Conservation (phyloP, 495 filamentous ascomycete genomes). For the Penicillium riverlandense region DNA sequence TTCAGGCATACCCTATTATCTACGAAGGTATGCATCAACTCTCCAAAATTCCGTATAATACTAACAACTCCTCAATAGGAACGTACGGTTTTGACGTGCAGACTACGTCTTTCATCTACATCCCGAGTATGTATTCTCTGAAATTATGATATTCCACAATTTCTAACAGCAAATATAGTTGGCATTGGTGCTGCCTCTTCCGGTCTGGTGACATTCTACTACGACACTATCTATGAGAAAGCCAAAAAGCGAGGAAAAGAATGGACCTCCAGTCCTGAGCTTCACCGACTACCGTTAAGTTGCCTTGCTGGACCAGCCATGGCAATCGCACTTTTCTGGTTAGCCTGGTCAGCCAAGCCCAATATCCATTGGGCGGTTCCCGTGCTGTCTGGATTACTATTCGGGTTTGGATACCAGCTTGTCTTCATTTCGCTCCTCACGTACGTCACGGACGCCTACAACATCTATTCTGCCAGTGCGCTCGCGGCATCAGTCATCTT, state of each 20-base stretch:
- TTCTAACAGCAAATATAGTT: slow-evolving; percentile 8
- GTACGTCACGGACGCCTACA: slow-evolving; percentile 73
- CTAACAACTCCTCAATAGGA: slow-evolving; percentile 5
- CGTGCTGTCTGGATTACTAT: slow-evolving; percentile 55
- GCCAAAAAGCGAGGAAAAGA: slow-evolving; percentile 24
- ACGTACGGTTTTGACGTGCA: slow-evolving; percentile 29
- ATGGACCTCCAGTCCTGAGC: slow-evolving; percentile 49
- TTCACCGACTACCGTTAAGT: slow-evolving; percentile 58
- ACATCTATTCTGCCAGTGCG: slow-evolving; percentile 61
- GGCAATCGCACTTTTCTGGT: slow-evolving; percentile 61
- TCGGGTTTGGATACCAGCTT: slow-evolving; percentile 61
- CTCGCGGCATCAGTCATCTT: slow-evolving; percentile 56
- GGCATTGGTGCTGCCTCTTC: slow-evolving; percentile 28
- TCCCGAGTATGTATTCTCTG: slow-evolving; percentile 24
- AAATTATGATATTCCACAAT: too few species aligned
- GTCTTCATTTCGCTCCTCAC: slow-evolving; percentile 66
- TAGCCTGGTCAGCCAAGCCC: slow-evolving; percentile 55
- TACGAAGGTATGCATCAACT: slow-evolving; percentile 33
- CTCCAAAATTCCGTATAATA: neutral
- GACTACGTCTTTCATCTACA: slow-evolving; percentile 33
- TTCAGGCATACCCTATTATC: slow-evolving; percentile 61
- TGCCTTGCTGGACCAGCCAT: slow-evolving; percentile 59
- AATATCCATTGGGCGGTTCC: slow-evolving; percentile 58
- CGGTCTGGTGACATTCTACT: slow-evolving; percentile 40
- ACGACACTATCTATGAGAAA: slow-evolving; percentile 45